phyloP scores from a whole-genome alignment of 176 grass and related monocot species.

The Tillandsia leiboldiana region DNA sequence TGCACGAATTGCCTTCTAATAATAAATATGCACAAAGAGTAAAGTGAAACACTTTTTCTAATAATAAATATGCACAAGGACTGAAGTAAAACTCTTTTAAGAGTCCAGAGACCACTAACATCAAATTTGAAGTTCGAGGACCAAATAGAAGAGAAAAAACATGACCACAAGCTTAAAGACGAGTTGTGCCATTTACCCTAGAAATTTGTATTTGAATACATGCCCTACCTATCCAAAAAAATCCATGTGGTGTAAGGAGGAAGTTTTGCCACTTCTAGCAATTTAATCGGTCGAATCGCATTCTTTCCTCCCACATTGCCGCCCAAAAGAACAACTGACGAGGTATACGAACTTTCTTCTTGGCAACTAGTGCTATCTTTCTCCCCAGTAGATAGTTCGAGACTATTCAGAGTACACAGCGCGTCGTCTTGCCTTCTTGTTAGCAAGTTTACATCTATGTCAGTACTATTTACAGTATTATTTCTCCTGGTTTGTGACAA shows the following conservation, averaged over 20 bases:
- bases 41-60: too few relatives aligned
- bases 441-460: slow-evolving; percentile 51
- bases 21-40: too few relatives aligned
- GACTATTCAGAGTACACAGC: slow-evolving; percentile 38
- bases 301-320: slow-evolving; percentile 51
- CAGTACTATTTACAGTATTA: slow-evolving; percentile 38
- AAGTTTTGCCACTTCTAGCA: slow-evolving; percentile 42
- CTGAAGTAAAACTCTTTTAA: too few relatives aligned
- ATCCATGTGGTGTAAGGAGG: slow-evolving; percentile 89
- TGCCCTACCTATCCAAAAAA: slow-evolving; percentile 73
- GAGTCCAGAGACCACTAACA: too few relatives aligned
- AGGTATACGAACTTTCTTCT: slow-evolving; percentile 52
- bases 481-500: slow-evolving; percentile 50
- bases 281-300: slow-evolving; percentile 49
- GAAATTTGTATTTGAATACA: slow-evolving; percentile 11
- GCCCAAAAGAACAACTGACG: slow-evolving; percentile 41
- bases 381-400: slow-evolving; percentile 40
- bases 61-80: too few relatives aligned
- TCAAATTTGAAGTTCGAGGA: too few relatives aligned
- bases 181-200: too few relatives aligned
- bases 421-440: slow-evolving; percentile 70
- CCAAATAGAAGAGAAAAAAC: too few relatives aligned
- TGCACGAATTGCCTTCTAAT: too few relatives aligned
- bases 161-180: too few relatives aligned
- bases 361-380: slow-evolving; percentile 46